Conservation (phyloP, 345 rosid genomes). For the Fremontodendron californicum region DNA sequence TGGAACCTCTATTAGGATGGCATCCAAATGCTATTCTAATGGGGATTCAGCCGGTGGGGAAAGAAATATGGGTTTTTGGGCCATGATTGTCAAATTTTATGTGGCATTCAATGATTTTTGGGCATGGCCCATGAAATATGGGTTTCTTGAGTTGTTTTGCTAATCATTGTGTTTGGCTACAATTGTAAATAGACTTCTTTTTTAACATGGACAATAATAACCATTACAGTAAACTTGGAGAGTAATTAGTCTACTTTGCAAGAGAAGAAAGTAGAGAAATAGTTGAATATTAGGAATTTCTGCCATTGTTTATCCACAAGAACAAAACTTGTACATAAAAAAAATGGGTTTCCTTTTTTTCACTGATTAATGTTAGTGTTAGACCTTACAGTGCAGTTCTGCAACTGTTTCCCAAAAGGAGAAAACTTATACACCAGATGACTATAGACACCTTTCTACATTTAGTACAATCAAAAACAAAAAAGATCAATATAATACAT, state of each 20-base stretch:
- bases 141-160: neutral
- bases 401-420: neutral
- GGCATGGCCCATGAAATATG: neutral
- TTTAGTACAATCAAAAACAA: neutral
- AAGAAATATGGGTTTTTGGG: no score
- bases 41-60: no score
- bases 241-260: neutral
- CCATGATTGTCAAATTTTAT: neutral
- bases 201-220: neutral
- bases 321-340: neutral
- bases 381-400: conserved; percentile 5
- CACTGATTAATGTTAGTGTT: neutral
- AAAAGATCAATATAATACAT: conserved; percentile 13
- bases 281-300: neutral
- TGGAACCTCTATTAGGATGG: no score
- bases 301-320: neutral
- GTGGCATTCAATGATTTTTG: neutral
- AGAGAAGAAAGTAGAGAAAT: neutral
- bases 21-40: no score
- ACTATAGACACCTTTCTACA: conserved; percentile 8
- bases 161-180: neutral
- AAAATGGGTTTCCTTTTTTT: neutral
- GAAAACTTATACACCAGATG: neutral
- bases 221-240: neutral
- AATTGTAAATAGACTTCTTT: neutral